Base-by-base conservation (phyloP, 192 early-diverging fungal genomes). In the Coemansia sp. region DNA sequence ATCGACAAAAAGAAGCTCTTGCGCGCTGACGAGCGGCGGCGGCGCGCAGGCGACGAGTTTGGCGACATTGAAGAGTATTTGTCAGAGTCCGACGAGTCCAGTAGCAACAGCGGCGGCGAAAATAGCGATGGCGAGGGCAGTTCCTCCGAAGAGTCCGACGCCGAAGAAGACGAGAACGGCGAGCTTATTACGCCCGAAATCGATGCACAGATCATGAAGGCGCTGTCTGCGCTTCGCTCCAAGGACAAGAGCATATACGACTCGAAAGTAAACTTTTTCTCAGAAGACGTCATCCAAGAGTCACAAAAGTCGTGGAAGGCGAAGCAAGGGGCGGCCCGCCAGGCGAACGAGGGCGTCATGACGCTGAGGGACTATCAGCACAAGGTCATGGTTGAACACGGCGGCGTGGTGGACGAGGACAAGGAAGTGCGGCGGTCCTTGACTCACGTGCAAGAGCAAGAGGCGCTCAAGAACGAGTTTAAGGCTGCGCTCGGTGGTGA, bases 131-230 rank as follows among this genome's bases (percentile, higher is more conserved):
- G 49, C 27, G 77, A 86, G 27, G 74, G 39, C 4, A 63, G 12
- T 63, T 87, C 68, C 65, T 87, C 68, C 35, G 74, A 64, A 27
- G 82, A 85, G 17, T 86, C 87, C 1, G 91, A 91, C 36, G 90
- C 88, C 25, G 90, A 90, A 25, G 93, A 94, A 65, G 93, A 94
- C 71, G 90, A 92, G 62, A 77, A 83, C 46, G 93, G 89, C 35
- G 89, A 88, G 61, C 84, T 98, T 22, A 82, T 95, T 9, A 96
- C 96, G 6, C 93, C 95, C 6, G 93, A 91, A 31, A 72, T 98
- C 9, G 96, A 99, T 63, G 91, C 89, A 7, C 93, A 97, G 76
- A 98, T 99, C 60, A 87, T 99, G 87, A 91, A 91, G 60, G 96
- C 97, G 1, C 93, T 98, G 63, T 87, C 87, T 0, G 80, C 91